Evolutionary conservation across 441 rosid species (phyloP).

Genomic region (Jatropha multifida): DNA sequence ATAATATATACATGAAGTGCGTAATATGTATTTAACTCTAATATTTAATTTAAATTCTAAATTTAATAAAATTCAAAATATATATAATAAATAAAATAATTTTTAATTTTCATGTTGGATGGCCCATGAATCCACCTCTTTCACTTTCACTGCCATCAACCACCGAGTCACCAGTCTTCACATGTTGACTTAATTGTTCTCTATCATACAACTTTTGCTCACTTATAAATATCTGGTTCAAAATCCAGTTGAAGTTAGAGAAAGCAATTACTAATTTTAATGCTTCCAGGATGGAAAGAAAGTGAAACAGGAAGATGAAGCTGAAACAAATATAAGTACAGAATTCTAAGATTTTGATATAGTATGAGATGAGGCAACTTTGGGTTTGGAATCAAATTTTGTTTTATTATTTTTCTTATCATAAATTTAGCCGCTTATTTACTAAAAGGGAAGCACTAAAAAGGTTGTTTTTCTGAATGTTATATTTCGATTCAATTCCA

Average conservation of each 20-base stretch:
- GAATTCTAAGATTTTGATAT: neutral
- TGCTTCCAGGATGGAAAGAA: neutral
- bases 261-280: neutral
- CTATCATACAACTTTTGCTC: slow-evolving; percentile 76
- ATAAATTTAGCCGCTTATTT: too few species aligned
- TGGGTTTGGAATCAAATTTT: neutral
- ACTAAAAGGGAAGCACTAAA: neutral
- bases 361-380: neutral
- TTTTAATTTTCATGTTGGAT: slow-evolving; percentile 71
- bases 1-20: too few species aligned
- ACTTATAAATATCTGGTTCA: slow-evolving; percentile 63
- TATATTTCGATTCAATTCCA: neutral
- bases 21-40: too few species aligned
- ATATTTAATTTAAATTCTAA: too few species aligned
- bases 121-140: slow-evolving; percentile 84
- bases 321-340: slow-evolving; percentile 3
- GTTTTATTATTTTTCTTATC: neutral
- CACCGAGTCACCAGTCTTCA: slow-evolving; percentile 69
- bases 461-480: neutral
- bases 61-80: too few species aligned
- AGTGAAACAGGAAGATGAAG: neutral
- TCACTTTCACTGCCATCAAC: slow-evolving; percentile 88
- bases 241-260: slow-evolving; percentile 20
- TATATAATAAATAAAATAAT: too few species aligned
- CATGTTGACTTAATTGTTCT: slow-evolving; percentile 68